Percentiles rank a stretch among this genome's conserved stretches.
These are phyloP conservation scores for Eimeria praecox DNA, from an alignment of 169 alveolate species.

Conservation along the genomic window DNA sequence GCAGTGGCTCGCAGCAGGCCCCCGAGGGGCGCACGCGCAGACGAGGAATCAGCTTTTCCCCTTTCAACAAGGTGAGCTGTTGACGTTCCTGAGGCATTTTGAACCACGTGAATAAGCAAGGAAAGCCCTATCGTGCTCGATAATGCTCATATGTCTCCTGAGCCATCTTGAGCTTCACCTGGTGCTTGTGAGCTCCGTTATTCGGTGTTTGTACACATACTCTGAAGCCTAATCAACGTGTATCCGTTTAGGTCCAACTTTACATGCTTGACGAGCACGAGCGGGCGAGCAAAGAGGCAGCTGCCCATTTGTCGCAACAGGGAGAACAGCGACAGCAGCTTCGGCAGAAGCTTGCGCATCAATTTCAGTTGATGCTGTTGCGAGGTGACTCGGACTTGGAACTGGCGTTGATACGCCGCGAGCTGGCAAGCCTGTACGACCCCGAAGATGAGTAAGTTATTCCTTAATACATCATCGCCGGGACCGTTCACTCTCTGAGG, in stretches of 20 bases:
- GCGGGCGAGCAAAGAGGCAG: conserved; percentile 75
- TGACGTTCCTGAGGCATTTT: not conserved
- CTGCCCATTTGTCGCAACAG: conserved; percentile 70
- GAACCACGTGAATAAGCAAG: not conserved
- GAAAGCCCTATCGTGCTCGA: not conserved
- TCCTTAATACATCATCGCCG: not conserved
- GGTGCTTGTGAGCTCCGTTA: not conserved
- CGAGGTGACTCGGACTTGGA: conserved; percentile 77
- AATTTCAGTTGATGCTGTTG: conserved; percentile 62
- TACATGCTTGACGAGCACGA: conserved; percentile 74
- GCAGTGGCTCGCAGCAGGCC: conserved; percentile 67
- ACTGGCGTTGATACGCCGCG: conserved; percentile 63
- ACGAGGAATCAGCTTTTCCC: conserved; percentile 73
- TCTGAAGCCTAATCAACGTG: not conserved
- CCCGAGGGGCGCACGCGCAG: conserved; percentile 50
- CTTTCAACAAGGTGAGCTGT: conserved; percentile 67
- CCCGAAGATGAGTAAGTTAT: conserved; percentile 68
- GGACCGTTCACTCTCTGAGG: not conserved
- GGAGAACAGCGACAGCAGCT: conserved; percentile 75
- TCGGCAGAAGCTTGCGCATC: conserved; percentile 72
- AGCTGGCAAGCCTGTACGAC: conserved; percentile 56
- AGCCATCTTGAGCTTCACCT: not conserved
- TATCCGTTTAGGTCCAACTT: conserved; percentile 49
- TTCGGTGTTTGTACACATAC: not conserved
- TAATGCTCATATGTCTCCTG: not conserved